Evolutionary conservation across 352 stramenopile genomes (phyloP).

Genomic region (Globisporangium middletonii): DNA sequence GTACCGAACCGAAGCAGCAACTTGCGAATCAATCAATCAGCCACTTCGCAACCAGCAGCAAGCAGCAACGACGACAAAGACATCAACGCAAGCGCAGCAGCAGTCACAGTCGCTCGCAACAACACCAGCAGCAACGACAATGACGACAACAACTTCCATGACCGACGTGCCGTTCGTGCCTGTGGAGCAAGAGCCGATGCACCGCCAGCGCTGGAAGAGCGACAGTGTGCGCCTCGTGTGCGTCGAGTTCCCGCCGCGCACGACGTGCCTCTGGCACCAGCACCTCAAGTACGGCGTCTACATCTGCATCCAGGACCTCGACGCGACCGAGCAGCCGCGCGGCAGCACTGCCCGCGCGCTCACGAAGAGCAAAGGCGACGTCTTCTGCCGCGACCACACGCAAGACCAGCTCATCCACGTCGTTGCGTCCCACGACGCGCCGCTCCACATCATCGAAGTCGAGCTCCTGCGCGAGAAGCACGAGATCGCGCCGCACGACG

Average conservation of each 20-base stretch:
- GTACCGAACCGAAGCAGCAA: no score
- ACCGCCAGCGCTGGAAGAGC: conserved; percentile 37
- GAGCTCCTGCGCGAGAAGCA: conserved; percentile 39
- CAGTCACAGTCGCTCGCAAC: no score
- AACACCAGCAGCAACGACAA: no score
- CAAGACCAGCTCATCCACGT: conserved; percentile 39
- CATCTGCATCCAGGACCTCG: conserved; percentile 30
- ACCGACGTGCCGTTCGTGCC: conserved; percentile 22
- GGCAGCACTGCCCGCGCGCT: conserved; percentile 16
- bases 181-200: conserved; percentile 39
- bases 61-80: no score
- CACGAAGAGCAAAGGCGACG: conserved; percentile 21
- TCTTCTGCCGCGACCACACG: conserved; percentile 51
- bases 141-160: neutral
- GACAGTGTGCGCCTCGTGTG: conserved; percentile 26
- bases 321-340: conserved; percentile 25
- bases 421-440: conserved; percentile 20
- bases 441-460: conserved; percentile 44
- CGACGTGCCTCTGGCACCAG: conserved; percentile 37
- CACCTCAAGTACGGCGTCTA: conserved; percentile 44
- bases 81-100: no score
- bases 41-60: no score
- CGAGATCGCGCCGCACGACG: conserved; percentile 14
- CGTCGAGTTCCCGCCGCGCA: conserved; percentile 30
- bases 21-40: no score